Conservation (phyloP, 352 stramenopile species). For the Phytophthora vignae region DNA sequence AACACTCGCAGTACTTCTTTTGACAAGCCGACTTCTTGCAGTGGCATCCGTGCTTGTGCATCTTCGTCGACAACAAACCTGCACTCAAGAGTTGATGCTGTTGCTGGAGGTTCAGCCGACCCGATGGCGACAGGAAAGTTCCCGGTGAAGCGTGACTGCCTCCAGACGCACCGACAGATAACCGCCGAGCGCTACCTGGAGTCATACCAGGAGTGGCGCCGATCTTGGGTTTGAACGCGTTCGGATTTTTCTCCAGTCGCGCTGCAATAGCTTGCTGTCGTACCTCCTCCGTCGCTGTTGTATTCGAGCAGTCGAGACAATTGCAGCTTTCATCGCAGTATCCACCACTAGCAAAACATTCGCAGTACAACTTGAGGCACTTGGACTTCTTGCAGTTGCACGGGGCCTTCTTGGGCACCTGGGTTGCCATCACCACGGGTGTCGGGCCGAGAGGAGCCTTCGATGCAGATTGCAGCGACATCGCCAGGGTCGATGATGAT, state of each 20-base stretch:
- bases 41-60: constrained; percentile 96
- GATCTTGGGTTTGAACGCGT: constrained; percentile 97
- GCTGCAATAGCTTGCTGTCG: constrained; percentile 87
- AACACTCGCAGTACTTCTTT: constrained; percentile 99
- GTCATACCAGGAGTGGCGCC: constrained; percentile 46
- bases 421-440: constrained; percentile 11
- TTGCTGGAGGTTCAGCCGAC: constrained; percentile 18
- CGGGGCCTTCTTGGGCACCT: constrained; percentile 63
- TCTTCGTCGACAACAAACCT: constrained; percentile 58
- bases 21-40: constrained; percentile 97
- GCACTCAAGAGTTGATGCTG: constrained; percentile 27
- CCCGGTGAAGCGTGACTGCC: constrained; percentile 18
- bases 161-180: constrained; percentile 18
- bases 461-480: constrained; percentile 35
- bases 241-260: constrained; percentile 94
- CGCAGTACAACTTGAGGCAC: constrained; percentile 97
- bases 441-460: constrained; percentile 20
- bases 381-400: constrained; percentile 99
- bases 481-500: constrained; percentile 23
- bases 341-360: constrained; percentile 94
- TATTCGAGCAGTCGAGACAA: constrained; percentile 94
- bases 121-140: constrained; percentile 38
- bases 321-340: constrained; percentile 95
- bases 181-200: constrained; percentile 16
- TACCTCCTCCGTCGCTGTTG: constrained; percentile 62